Evolutionary conservation across 805 yeast species (phyloP), one percentile per base, ranked within the genome.

Genomic region (Pichia paraexigua): DNA sequence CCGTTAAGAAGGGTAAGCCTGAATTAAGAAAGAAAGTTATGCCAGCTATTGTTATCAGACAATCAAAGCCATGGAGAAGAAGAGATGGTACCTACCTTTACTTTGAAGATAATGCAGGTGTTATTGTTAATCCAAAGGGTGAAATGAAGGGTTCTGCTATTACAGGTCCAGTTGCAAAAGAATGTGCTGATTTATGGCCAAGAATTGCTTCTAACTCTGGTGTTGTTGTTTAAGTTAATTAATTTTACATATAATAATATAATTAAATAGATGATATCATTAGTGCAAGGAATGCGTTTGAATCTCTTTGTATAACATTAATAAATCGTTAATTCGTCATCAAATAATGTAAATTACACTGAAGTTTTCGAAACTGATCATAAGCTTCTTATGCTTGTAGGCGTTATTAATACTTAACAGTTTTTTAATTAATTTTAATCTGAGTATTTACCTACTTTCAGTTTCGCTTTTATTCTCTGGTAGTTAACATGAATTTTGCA

Each of bases 81-180:
- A 92, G 85, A 85, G 99, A 94, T 73, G 99, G 99, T 87, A 87
- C 90, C 69, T 94, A 76, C 91, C 89, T 94, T 77, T 94, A 94
- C 89, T 94, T 94, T 70, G 99, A 94, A 85, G 99, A 94, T 81
- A 94, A 94, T 73, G 99, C 99, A 64, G 99, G 99, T 85, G 99
- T 95, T 77, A 94, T 94, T 73, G 99, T 94, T 76, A 94, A 94
- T 82, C 99, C 99, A 74, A 94, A 94, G 94, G 99, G 99, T 83
- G 99, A 94, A 80, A 94, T 95, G 99, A 94, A 94, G 85, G 99
- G 99, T 80, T 95, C 99, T 66, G 99, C 99, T 72, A 94, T 94
- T 76, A 95, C 99, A 72, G 99, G 99, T 78, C 99, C 99, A 72
- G 99, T 94, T 73, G 98, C 97, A 77, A 94, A 94, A 82, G 99